A percentile compares a stretch with the other conserved stretches of the same genome.
Evolutionary conservation across 768 basidiomycete genomes (phyloP).

Genomic region (Boletus rubropictus): DNA sequence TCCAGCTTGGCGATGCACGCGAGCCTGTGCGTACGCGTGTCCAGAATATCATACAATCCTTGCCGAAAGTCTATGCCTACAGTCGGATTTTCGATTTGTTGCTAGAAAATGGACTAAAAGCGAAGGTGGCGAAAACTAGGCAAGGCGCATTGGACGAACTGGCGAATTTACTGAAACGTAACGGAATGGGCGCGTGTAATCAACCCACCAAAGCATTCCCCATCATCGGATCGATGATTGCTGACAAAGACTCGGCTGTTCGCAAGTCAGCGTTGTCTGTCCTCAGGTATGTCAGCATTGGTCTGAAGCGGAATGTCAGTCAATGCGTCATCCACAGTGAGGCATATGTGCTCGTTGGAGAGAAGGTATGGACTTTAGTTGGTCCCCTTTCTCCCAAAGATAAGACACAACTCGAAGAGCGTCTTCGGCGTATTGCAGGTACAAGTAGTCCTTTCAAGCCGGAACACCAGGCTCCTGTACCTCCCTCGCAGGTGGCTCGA

Average conservation of each 20-base stretch:
- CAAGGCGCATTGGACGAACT: constrained; percentile 85
- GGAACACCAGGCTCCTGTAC: constrained; percentile 38
- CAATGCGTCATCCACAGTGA: constrained; percentile 46
- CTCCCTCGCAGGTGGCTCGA: constrained; percentile 50
- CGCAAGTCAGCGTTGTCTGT: constrained; percentile 80
- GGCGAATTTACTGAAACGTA: constrained; percentile 67
- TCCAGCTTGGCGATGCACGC: constrained; percentile 86
- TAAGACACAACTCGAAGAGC: constrained; percentile 88
- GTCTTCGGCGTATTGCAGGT: constrained; percentile 74
- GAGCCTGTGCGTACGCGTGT: constrained; percentile 78
- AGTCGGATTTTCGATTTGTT: constrained; percentile 87
- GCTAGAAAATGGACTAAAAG: constrained; percentile 82
- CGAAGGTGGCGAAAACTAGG: constrained; percentile 88
- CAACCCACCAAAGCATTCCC: constrained; percentile 80
- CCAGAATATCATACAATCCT: constrained; percentile 74
- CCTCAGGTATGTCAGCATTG: constrained; percentile 55
- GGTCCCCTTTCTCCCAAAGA: constrained; percentile 77
- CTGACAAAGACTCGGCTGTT: constrained; percentile 85
- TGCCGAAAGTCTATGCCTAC: constrained; percentile 89
- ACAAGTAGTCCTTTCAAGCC: constrained; percentile 43
- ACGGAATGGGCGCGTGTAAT: constrained; percentile 70
- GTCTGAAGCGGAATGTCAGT: constrained; percentile 1
- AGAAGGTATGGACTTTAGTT: constrained; percentile 77
- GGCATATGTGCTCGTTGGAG: constrained; percentile 75
- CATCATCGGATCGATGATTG: constrained; percentile 68